Conservation (phyloP, 108 stramenopile species). For the Cylindrotheca fusiformis region DNA sequence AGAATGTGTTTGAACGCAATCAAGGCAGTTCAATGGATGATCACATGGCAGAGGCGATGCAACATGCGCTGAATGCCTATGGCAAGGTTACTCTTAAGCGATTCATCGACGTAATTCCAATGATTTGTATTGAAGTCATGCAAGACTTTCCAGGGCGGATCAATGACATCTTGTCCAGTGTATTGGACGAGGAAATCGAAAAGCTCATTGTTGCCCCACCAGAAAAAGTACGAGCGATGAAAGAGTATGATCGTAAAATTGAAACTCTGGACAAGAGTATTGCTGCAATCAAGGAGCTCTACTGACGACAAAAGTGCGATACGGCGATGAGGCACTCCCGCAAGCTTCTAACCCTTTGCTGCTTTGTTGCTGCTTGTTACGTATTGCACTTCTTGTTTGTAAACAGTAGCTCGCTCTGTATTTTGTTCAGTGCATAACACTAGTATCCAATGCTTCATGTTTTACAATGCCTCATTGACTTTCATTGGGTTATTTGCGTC, state of each 20-base stretch:
- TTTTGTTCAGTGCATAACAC: too few relatives aligned
- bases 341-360: not conserved
- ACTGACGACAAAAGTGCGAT: too few relatives aligned
- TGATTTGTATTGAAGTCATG: conserved; percentile 47
- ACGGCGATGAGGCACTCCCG: too few relatives aligned
- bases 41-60: conserved; percentile 63
- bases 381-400: too few relatives aligned
- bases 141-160: conserved; percentile 10
- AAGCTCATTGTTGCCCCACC: not conserved
- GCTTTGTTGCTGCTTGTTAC: not conserved
- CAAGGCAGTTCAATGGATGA: conserved; percentile 44
- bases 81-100: conserved; percentile 52
- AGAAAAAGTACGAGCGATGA: not conserved
- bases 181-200: conserved; percentile 4
- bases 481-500: too few relatives aligned
- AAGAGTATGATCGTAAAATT: not conserved
- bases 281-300: not conserved
- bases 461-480: too few relatives aligned
- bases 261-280: not conserved
- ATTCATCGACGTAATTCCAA: conserved; percentile 53
- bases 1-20: conserved; percentile 42
- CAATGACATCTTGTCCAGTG: conserved; percentile 11
- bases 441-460: too few relatives aligned
- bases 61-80: conserved; percentile 44
- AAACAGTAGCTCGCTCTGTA: too few relatives aligned